Conservation (phyloP, 73 alveolate species). For the Paramecium sexaurelia region DNA sequence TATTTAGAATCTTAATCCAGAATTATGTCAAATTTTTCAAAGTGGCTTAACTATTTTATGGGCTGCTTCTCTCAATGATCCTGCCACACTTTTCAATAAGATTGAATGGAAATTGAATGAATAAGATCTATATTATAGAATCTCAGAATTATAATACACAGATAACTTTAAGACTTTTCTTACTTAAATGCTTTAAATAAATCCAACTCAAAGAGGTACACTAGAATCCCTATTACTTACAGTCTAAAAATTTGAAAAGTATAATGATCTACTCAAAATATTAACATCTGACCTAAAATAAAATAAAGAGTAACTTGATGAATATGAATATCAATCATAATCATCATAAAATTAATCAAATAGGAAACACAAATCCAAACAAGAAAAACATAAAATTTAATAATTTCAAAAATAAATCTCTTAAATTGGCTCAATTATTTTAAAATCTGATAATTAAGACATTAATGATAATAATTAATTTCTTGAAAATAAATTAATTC, state of each 20-base stretch:
- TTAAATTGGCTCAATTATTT: not conserved
- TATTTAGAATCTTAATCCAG: not conserved
- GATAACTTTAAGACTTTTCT: not conserved
- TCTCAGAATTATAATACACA: not conserved
- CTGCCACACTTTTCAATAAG: not conserved
- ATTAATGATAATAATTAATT: not conserved
- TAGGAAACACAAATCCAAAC: not conserved
- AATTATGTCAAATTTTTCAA: slow-evolving; percentile 31
- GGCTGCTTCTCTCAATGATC: slow-evolving; percentile 14
- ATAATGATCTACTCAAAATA: not conserved
- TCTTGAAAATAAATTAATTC: not conserved
- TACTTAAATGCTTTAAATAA: not conserved
- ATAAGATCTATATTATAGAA: not conserved
- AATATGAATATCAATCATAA: not conserved
- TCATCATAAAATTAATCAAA: not conserved
- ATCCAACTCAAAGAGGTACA: not conserved
- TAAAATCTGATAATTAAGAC: not conserved
- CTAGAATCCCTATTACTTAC: not conserved
- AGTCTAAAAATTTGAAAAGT: not conserved
- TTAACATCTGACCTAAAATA: not conserved
- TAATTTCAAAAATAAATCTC: not conserved
- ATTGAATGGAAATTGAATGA: not conserved
- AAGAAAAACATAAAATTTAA: not conserved
- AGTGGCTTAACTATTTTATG: slow-evolving; percentile 7
- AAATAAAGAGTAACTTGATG: not conserved